Conservation (phyloP, 2,329 filamentous ascomycete genomes). For the Aspergillus ibericus region DNA sequence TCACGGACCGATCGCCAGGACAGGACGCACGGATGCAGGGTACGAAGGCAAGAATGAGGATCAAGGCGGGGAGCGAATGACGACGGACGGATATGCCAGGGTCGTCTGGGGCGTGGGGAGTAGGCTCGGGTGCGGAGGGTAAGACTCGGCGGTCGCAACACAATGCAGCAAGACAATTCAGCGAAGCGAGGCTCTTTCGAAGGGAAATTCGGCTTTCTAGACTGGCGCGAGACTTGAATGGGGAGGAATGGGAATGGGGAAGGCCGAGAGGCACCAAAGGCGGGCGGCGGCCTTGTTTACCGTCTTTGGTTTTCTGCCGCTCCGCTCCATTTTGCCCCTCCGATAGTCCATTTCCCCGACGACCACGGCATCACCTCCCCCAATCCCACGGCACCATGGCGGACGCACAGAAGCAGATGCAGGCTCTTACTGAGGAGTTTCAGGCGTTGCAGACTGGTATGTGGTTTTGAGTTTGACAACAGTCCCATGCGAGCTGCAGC, state of each 20-base stretch:
- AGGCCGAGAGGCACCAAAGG: slow-evolving; percentile 16
- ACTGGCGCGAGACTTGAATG: slow-evolving; percentile 1
- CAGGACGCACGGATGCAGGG: not conserved
- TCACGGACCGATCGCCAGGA: not conserved
- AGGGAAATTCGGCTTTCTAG: not conserved
- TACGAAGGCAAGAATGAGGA: not conserved
- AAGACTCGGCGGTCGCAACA: not conserved
- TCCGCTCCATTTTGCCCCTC: slow-evolving; percentile 29
- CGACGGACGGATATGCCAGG: slow-evolving; percentile 11
- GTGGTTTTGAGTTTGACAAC: slow-evolving; percentile 11
- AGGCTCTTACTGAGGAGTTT: slow-evolving; percentile 82
- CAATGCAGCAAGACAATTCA: not conserved
- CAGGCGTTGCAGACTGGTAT: slow-evolving; percentile 81
- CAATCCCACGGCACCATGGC: slow-evolving; percentile 54
- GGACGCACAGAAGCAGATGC: slow-evolving; percentile 73
- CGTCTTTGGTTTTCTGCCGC: slow-evolving; percentile 17
- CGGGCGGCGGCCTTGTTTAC: slow-evolving; percentile 19
- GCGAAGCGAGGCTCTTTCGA: not conserved
- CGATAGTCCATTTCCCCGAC: slow-evolving; percentile 24
- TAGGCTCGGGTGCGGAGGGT: slow-evolving; percentile 1
- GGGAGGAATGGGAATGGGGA: slow-evolving; percentile 4
- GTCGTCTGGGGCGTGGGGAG: slow-evolving; percentile 14
- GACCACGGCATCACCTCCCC: slow-evolving; percentile 15
- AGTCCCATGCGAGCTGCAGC: not conserved
- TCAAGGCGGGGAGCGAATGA: slow-evolving; percentile 13